phyloP scores from a whole-genome alignment of 1,284 basidiomycete genomes.

The Singerocomus inundabilis region DNA sequence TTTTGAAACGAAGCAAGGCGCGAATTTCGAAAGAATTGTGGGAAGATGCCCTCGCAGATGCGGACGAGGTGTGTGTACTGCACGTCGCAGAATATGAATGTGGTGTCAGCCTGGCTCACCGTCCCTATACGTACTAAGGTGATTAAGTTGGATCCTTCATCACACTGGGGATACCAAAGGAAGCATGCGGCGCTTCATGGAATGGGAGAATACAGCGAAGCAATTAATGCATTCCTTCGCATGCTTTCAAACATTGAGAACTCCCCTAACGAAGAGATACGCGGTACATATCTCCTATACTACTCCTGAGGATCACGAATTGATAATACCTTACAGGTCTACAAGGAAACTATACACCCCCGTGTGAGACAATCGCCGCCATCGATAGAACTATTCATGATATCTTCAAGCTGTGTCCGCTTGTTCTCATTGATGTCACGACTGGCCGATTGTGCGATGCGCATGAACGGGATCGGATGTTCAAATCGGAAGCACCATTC shows the following conservation, averaged over 20 bases:
- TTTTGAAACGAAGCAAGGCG: constrained; percentile 6
- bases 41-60: constrained; percentile 1
- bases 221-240: neutral
- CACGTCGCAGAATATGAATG: neutral
- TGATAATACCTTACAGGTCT: constrained; percentile 2
- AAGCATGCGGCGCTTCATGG: neutral
- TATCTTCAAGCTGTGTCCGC: neutral
- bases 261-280: neutral
- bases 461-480: no score
- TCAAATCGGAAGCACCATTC: neutral
- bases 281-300: neutral
- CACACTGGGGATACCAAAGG: constrained; percentile 1
- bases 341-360: neutral
- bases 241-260: constrained; percentile 4
- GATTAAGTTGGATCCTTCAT: neutral
- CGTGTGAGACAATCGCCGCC: neutral
- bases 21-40: neutral
- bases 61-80: constrained; percentile 2
- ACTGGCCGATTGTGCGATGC: constrained; percentile 6
- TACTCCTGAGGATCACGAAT: neutral
- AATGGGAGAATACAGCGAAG: neutral
- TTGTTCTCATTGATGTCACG: constrained; percentile 7
- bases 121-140: neutral
- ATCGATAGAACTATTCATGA: neutral
- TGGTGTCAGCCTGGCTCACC: no score